Base-by-base conservation (phyloP, 2,329 filamentous ascomycete genomes). In the Rhynchosporium agropyri region DNA sequence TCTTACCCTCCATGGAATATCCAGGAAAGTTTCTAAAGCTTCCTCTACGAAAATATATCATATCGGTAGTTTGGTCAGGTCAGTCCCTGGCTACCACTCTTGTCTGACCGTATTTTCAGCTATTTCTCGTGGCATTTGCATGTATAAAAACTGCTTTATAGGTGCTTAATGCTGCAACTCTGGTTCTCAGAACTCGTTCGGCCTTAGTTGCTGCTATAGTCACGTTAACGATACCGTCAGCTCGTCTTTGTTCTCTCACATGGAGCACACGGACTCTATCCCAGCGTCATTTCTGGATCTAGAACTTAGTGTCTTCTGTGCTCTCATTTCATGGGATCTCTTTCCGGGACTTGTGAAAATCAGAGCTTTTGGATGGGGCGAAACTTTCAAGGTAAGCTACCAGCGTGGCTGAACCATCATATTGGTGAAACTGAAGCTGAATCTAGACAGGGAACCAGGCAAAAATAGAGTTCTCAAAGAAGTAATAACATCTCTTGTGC, bases 401-500 rank as follows among this genome's bases (percentile, higher is more conserved):
- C 20, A 20, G 20, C 20, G 20, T 20, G 20, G 20, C 20, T 1
- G 20, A 20, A 1, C 20, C 20, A 20, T 20, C 20, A 20, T 20
- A 20, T 20, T 20, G 20, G 20, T 20, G 20, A 20, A 20, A 20
- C 1, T 20, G 20, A 20, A 20, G 20, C 20, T 20, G 20, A 20
- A 31, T n/a, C 9, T 9, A 53, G 50, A 45, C 26, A 78, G 78
- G 77, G 62, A 83, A 82, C 60, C 72, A 79, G n/a, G 65, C 68
- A 7, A 75, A 82, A 0, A 73, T 87, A 1, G 81, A 87, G 62
- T 72, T 73, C 6, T 84, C 83, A 0, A 84, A 87, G 67, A 75
- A 76, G 31, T 83, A 84, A 0, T 84, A 82, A 60, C 87, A 87
- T 66, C 76, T 85, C 0, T 75, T 86, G 10, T 81, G 79, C 61